These are phyloP conservation scores for Coemansia sp. DNA, from an alignment of 192 early-diverging fungal species.

Conservation along the genomic window DNA sequence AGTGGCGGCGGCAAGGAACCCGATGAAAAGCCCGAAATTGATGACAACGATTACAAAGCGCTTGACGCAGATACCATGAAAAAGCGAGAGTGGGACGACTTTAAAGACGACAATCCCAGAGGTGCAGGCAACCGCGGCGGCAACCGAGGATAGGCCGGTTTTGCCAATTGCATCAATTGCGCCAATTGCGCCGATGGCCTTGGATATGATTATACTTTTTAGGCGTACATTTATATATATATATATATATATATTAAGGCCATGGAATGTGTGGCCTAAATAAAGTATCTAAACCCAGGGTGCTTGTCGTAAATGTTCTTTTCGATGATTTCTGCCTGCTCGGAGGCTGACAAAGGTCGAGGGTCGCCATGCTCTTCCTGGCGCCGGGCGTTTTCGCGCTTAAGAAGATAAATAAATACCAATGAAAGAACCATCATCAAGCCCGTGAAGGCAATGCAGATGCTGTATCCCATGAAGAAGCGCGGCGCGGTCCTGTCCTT, in stretches of 20 bases:
- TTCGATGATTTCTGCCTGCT: conserved; percentile 35
- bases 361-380: conserved; percentile 25
- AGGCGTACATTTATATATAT: too few species aligned
- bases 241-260: too few species aligned
- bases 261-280: background rate
- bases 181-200: too few species aligned
- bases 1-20: conserved; percentile 80
- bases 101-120: conserved; percentile 74
- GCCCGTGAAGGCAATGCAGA: conserved; percentile 54
- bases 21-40: conserved; percentile 61
- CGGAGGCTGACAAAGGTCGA: conserved; percentile 26
- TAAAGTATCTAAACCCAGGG: conserved; percentile 29
- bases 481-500: conserved; percentile 57
- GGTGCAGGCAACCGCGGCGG: conserved; percentile 65
- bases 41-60: conserved; percentile 75
- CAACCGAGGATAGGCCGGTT: conserved; percentile 32
- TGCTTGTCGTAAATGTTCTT: conserved; percentile 45
- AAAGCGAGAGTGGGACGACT: conserved; percentile 85
- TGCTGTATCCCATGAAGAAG: conserved; percentile 55
- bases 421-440: conserved; percentile 53
- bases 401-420: conserved; percentile 53
- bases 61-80: conserved; percentile 84
- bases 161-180: background rate
- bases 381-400: conserved; percentile 57
- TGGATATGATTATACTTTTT: too few species aligned